A percentile compares a stretch with the other conserved stretches of the same genome.
Evolutionary conservation across 352 stramenopile species (phyloP).

Genomic region (Phytophthora foliorum): DNA sequence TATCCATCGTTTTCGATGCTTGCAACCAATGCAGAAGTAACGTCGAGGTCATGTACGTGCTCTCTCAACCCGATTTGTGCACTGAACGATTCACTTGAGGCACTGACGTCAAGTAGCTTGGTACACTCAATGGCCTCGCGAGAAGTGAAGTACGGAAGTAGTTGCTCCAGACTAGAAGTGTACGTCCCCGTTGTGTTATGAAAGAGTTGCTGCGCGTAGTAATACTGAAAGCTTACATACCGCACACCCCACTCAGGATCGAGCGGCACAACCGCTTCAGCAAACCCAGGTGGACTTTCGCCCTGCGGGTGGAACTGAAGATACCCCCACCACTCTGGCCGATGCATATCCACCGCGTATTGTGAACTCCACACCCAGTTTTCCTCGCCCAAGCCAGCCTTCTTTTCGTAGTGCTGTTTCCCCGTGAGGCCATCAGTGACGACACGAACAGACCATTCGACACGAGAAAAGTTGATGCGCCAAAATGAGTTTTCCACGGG

Average conservation of each 20-base stretch:
- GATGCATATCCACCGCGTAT: slow-evolving; percentile 88
- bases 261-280: slow-evolving; percentile 29
- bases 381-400: slow-evolving; percentile 50
- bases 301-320: slow-evolving; percentile 69
- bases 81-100: slow-evolving; percentile 28
- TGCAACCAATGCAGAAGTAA: slow-evolving; percentile 18
- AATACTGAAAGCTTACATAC: slow-evolving; percentile 70
- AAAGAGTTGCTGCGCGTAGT: slow-evolving; percentile 71
- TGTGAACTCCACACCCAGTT: slow-evolving; percentile 94
- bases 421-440: slow-evolving; percentile 18
- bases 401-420: slow-evolving; percentile 61
- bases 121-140: slow-evolving; percentile 35
- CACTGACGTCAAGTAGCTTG: slow-evolving; percentile 26
- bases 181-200: slow-evolving; percentile 39
- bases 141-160: slow-evolving; percentile 47
- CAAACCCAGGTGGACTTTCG: slow-evolving; percentile 16
- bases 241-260: slow-evolving; percentile 62
- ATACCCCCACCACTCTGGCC: slow-evolving; percentile 91
- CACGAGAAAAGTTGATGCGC: slow-evolving; percentile 92
- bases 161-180: slow-evolving; percentile 33
- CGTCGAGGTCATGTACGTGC: neutral
- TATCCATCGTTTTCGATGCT: slow-evolving; percentile 37
- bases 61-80: slow-evolving; percentile 24
- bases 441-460: slow-evolving; percentile 77
- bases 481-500: slow-evolving; percentile 58